Evolutionary conservation across 768 basidiomycete genomes (phyloP).

Genomic region (Trametes meyenii): DNA sequence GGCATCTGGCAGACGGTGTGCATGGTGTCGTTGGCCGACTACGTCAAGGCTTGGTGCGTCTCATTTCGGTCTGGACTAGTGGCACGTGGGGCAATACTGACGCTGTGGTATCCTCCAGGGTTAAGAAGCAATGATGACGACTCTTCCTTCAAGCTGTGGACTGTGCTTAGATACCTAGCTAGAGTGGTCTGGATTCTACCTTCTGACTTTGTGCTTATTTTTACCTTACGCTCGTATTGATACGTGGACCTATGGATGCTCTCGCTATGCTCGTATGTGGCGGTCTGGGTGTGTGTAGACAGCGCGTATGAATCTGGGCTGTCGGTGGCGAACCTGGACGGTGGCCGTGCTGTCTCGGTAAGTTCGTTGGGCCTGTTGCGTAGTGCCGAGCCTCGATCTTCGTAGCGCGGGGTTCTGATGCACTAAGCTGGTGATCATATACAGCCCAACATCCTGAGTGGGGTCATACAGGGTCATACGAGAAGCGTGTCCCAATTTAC

Average conservation of each 20-base stretch:
- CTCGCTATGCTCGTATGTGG: not conserved
- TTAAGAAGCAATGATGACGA: constrained; percentile 12
- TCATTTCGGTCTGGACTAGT: not conserved
- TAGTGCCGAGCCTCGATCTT: not conserved
- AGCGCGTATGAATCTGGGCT: not conserved
- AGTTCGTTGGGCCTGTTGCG: not conserved
- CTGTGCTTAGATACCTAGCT: constrained; percentile 16
- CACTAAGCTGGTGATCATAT: no score
- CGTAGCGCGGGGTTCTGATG: not conserved
- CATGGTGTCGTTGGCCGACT: constrained; percentile 98
- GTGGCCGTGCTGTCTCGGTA: not conserved
- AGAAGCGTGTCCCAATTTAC: no score
- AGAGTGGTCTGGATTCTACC: constrained; percentile 8
- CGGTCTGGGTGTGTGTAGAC: no score
- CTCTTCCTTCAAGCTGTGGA: not conserved
- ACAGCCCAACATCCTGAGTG: no score
- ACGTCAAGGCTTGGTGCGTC: constrained; percentile 82
- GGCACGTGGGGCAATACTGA: not conserved
- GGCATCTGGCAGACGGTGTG: constrained; percentile 98
- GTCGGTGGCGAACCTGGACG: not conserved
- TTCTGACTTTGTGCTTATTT: constrained; percentile 13
- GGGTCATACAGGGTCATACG: no score
- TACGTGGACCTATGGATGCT: constrained; percentile 2
- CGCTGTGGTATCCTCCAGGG: not conserved
- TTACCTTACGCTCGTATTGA: constrained; percentile 21